These are phyloP conservation scores for Circinella minor DNA, from an alignment of 371 early-diverging fungal genomes.

Conservation along the genomic window DNA sequence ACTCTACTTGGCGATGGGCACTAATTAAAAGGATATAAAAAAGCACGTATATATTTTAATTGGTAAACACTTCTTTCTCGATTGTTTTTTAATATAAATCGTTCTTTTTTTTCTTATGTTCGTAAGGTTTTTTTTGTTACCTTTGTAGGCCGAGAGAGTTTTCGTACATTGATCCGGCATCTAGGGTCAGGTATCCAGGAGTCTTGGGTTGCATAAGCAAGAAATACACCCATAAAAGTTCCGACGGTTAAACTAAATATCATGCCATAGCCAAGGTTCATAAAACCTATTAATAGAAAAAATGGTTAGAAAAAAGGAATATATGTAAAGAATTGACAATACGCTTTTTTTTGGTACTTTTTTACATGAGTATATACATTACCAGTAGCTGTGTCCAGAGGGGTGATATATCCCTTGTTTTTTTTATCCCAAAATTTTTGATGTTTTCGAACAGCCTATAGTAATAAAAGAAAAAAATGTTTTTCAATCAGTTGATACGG, in stretches of 20 bases:
- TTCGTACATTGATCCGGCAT: slow-evolving; percentile 16
- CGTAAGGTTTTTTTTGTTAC: slow-evolving; percentile 12
- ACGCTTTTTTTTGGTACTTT: slow-evolving; percentile 6
- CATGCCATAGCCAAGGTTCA: slow-evolving; percentile 25
- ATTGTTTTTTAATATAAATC: not conserved
- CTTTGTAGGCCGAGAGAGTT: slow-evolving; percentile 13
- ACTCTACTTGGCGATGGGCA: slow-evolving; percentile 1
- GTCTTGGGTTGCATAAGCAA: slow-evolving; percentile 29
- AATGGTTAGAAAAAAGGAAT: not conserved
- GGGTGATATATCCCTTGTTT: slow-evolving; percentile 33
- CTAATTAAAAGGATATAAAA: no score
- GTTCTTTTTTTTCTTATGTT: not conserved
- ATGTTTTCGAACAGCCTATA: slow-evolving; percentile 22
- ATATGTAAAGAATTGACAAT: not conserved
- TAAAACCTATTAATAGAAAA: slow-evolving; percentile 15
- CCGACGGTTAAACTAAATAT: slow-evolving; percentile 27
- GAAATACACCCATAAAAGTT: slow-evolving; percentile 20
- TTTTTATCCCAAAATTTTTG: slow-evolving; percentile 27
- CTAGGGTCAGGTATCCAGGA: slow-evolving; percentile 32
- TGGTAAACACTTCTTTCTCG: no score
- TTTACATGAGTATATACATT: not conserved
- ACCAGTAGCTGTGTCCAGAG: slow-evolving; percentile 22
- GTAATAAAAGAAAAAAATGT: not conserved
- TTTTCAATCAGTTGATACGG: not conserved
- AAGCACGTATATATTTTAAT: no score